Conservation (phyloP, 148 eudicot genomes). For the Cornus kousa region DNA sequence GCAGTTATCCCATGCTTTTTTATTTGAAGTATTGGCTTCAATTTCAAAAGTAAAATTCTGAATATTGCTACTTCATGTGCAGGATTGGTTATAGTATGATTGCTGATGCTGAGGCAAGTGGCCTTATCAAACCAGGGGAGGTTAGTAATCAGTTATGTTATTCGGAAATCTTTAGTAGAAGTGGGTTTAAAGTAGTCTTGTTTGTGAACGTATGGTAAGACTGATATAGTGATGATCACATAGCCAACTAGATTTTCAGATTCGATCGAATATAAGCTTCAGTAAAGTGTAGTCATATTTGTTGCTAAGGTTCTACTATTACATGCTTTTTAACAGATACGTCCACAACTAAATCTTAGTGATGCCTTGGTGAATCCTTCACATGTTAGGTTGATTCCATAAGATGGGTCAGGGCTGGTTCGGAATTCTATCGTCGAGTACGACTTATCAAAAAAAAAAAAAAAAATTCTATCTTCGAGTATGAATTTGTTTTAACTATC, state of each 20-base stretch:
- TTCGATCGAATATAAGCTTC: neutral
- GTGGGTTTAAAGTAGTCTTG: neutral
- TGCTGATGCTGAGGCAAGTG: conserved; percentile 57
- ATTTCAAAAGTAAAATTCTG: neutral
- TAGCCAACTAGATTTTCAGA: neutral
- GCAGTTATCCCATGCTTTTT: neutral
- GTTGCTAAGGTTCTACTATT: neutral
- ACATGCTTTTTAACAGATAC: no score
- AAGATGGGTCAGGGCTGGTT: neutral
- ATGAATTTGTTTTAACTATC: neutral
- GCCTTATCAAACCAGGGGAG: conserved; percentile 59
- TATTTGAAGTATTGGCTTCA: neutral
- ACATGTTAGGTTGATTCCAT: neutral
- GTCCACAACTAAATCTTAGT: neutral
- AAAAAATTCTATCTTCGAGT: neutral
- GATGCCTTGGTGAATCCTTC: neutral
- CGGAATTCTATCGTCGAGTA: neutral
- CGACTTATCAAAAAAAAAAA: no score
- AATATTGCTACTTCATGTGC: conserved; percentile 11
- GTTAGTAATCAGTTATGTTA: conserved; percentile 18
- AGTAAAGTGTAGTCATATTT: neutral
- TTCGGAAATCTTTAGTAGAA: neutral
- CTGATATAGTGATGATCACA: neutral
- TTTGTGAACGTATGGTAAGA: neutral
- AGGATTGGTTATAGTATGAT: conserved; percentile 73